Percentiles rank a stretch among this genome's conserved stretches.
Conservation (phyloP, 164 flowering plant species). For the Umbellularia californica region DNA sequence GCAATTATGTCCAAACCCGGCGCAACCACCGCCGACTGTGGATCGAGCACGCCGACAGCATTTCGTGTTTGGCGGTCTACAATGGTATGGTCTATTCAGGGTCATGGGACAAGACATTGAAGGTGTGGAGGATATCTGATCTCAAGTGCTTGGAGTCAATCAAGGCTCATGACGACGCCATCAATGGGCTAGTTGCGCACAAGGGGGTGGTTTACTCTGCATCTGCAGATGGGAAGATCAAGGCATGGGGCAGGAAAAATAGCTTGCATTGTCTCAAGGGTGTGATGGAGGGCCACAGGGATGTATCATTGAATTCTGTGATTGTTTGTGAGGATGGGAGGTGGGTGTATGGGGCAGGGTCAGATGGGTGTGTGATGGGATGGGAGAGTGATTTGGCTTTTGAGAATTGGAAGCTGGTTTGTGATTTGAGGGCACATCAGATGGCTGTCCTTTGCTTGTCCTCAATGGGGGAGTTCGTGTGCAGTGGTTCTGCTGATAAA, state of each 20-base stretch:
- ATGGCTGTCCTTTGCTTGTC: constrained; percentile 85
- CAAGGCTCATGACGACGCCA: constrained; percentile 88
- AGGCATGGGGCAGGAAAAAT: constrained; percentile 59
- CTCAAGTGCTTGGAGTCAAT: constrained; percentile 88
- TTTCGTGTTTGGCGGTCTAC: constrained; percentile 70
- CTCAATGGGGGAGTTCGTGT: constrained; percentile 53
- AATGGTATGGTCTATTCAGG: constrained; percentile 85
- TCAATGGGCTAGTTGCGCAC: constrained; percentile 59
- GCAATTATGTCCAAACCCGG: constrained; percentile 73
- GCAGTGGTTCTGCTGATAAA: constrained; percentile 91
- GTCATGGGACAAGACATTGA: constrained; percentile 92
- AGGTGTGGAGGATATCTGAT: constrained; percentile 89
- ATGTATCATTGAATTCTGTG: constrained; percentile 70
- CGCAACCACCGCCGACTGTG: constrained; percentile 67
- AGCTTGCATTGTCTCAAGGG: constrained; percentile 45
- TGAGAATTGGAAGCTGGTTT: constrained; percentile 46
- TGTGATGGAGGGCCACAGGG: constrained; percentile 70
- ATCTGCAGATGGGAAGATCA: constrained; percentile 90
- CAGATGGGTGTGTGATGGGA: constrained; percentile 84
- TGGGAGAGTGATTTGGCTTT: constrained; percentile 48
- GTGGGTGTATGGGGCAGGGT: constrained; percentile 67
- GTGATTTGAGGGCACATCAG: constrained; percentile 63
- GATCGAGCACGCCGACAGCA: constrained; percentile 95
- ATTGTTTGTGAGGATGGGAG: constrained; percentile 58
- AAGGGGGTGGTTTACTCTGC: constrained; percentile 69